Base-by-base conservation (phyloP, 495 filamentous ascomycete species). In the Penicilliopsis zonata region DNA sequence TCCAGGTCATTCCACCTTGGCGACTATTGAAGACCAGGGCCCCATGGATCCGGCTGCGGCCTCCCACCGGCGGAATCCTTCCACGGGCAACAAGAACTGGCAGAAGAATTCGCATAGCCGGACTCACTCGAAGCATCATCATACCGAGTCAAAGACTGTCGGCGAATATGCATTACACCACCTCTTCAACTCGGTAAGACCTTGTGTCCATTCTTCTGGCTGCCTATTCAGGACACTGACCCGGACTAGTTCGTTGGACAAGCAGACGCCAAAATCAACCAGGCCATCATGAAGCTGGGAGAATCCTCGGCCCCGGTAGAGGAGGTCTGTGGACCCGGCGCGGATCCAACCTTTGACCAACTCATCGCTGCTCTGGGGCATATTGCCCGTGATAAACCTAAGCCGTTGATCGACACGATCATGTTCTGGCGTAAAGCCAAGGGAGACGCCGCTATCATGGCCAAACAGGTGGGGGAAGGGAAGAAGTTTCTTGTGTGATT, bases 381-480 rank as follows among this genome's bases (percentile, higher is more conserved):
- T 53, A 93, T 99, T 47, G 84, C 86, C 33, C 80, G 85, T 19
- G 78, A 82, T 44, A 94, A 95, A 43, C 92, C 90, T 3, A 94
- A 87, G 44, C 81, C 84, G n/a, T 55, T 98, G 33, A 94, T 98
- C 42, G 88, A 96, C 55, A 84, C 84, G 7, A 80, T 96, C 40
- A 96, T 98, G 85, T 73, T 86, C 13, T 98, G 90, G 90, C 73
- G 92, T 24, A 94, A 94, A 53, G 77, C 71, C 24, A 94, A 94
- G 57, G 88, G 86, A 42, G 90, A 95, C 56, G 76, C 82, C 8
- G 83, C 86, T 17, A 73, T 69, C 30, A 50, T 53, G 13, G 71
- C 71, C 16, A 64, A 74, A 27, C 60, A 64, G 15, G 70, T 80
- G 44, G 61, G 82, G 21, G 76, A n/a, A n/a, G n/a, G n/a, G n/a